Base-by-base conservation (phyloP, 2,329 filamentous ascomycete species). In the Phialophora tarda region DNA sequence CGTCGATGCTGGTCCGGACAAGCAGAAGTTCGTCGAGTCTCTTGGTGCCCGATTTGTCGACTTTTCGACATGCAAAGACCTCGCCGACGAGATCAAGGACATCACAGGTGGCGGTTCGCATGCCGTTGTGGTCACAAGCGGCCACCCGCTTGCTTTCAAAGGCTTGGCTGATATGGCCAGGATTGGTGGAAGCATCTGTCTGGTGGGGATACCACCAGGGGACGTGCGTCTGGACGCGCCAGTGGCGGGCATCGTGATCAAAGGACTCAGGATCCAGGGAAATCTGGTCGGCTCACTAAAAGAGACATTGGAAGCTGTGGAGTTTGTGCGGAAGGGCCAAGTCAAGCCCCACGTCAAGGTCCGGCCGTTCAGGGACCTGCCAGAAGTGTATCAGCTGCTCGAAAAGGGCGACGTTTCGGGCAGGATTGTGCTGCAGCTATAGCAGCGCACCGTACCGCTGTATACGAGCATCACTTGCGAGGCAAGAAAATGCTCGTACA, bases 301-400 rank as follows among this genome's bases (percentile, higher is more conserved):
- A 65, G 81, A 82, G 67, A 82, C 80, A 51, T 74, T 82, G 71
- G 81, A 82, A 65, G 81, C 80, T 0, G 79, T 82, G 23, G 79
- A 82, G 38, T 68, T 81, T 63, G 80, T 82, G 0, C 72, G 77
- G 44, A 74, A 73, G 2, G 80, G 80, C 0, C 69, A 79, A 26
- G 78, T 82, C 6, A 81, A 77, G 58, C 80, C 80, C 28, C 77
- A 76, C 51, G 74, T 82, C 28, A 73, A 76, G 55, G 74, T 82
- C 14, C 74, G 80, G n/a, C 72, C 75, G 3, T 82, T 82, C 63
- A 75, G 68, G 62, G 80, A 82, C 41, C 67, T 82, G 65, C 74
- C 77, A 17, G 71, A 74, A 54, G 77, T 82, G 23, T 82, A 82
- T 73, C 76, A 80, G 57, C 78, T 82, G 69, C 75, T 82, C 67